Evolutionary conservation across 225 moss, liverwort and hornwort genomes (phyloP), one percentile per base, ranked within the genome.

Genomic region (Physcomitrellopsis africana): DNA sequence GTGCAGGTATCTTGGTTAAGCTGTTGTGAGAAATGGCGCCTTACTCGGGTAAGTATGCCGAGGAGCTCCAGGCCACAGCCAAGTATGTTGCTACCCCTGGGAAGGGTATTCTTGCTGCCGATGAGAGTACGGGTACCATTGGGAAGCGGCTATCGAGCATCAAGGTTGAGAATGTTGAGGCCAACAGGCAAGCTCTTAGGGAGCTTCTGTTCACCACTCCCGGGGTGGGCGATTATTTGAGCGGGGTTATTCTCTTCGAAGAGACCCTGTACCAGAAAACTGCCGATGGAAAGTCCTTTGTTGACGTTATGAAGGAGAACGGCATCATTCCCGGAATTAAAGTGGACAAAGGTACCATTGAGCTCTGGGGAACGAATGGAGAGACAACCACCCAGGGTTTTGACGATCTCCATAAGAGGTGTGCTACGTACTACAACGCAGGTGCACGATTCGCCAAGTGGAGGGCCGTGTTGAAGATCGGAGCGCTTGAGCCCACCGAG

Each of bases 161-260:
- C 80, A 86, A 82, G 86, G 86, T 86, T 53, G 82, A 86, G 86
- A 86, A 86, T 77, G 86, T 86, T 41, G 86, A 86, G 67, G 74
- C 86, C 19, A 86, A 86, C 52, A 77, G 86, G 67, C 86, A 86
- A 47, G 82, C 86, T 52, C 71, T 86, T 6, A 60, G 86, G n/a
- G 77, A 86, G 74, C 71, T 86, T 0, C 22, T 86, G 73, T 82
- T 80, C 62, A 77, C 82, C 10, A 56, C 82, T 5, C 80, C 80
- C 0, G 70, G 74, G 3, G 74, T 23, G 67, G 5, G 32, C 9
- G 14, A 77, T 66, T 86, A 54, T 26, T 26, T 86, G 67, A 70
- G 86, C 71, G 86, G 86, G 9, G 86, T 82, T 49, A 86, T 86
- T 14, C 74, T 86, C 60, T 82, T 86, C 15, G 86, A 86, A 77